Percentiles rank a stretch among this genome's conserved stretches.
Conservation (phyloP, 225 moss, liverwort and hornwort species). For the Straminergon stramineum region DNA sequence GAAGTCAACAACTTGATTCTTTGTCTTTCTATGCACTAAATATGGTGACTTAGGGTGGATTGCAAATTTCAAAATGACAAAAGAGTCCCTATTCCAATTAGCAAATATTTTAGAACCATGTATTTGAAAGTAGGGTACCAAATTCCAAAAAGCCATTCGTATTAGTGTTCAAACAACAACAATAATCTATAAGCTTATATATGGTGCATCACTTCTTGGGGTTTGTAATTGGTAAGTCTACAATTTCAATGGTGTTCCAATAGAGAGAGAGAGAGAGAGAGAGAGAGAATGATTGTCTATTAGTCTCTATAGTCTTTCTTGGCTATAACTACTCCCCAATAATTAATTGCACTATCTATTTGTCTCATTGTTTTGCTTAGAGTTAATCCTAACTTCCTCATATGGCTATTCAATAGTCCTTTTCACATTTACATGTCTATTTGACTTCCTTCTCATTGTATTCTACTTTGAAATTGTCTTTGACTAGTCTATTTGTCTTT, state of each 20-base stretch:
- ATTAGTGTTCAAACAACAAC: background rate
- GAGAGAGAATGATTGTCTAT: too few species aligned
- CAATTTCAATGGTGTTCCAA: background rate
- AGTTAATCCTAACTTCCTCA: too few species aligned
- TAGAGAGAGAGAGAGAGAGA: background rate
- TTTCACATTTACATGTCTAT: too few species aligned
- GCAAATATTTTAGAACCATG: background rate
- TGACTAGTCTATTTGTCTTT: too few species aligned
- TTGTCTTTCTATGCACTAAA: background rate
- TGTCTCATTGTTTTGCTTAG: too few species aligned
- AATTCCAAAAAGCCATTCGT: background rate
- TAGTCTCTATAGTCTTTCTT: too few species aligned
- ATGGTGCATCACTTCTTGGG: background rate
- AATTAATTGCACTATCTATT: too few species aligned
- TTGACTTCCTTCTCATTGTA: too few species aligned
- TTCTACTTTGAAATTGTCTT: too few species aligned
- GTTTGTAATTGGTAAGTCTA: background rate
- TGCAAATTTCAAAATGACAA: background rate
- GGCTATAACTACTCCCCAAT: too few species aligned
- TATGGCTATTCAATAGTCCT: too few species aligned
- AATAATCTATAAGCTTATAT: background rate
- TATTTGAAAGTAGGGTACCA: background rate
- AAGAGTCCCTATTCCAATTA: background rate
- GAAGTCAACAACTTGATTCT: background rate
- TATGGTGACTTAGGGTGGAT: background rate